Percentiles rank a stretch among this genome's conserved stretches.
Conservation (phyloP, 2,329 filamentous ascomycete species). For the Pseudopyrenochaeta lycopersici region DNA sequence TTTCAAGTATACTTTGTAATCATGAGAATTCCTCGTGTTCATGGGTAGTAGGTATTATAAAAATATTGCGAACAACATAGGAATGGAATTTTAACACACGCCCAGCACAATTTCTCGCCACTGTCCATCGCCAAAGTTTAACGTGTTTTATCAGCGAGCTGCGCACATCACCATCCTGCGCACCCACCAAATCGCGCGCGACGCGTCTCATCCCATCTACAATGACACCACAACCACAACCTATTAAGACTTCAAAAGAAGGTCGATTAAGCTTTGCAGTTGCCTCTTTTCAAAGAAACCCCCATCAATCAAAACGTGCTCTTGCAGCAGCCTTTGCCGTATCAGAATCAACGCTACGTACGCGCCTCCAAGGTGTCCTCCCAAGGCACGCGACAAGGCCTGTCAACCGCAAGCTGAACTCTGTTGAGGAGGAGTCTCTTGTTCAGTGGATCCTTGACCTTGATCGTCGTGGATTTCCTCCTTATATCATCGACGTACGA, state of each 20-base stretch:
- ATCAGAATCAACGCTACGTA: slow-evolving; percentile 1
- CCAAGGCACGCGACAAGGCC: not conserved
- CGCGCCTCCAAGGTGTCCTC: too few relatives aligned
- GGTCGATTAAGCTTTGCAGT: slow-evolving; percentile 11
- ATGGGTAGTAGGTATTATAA: too few relatives aligned
- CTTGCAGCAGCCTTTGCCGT: slow-evolving; percentile 6
- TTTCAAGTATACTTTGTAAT: too few relatives aligned
- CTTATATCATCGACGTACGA: not conserved
- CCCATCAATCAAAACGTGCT: not conserved
- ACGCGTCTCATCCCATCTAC: slow-evolving; percentile 4
- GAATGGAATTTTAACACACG: too few relatives aligned
- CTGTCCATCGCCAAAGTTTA: too few relatives aligned
- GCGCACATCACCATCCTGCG: not conserved
- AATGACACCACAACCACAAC: slow-evolving; percentile 1
- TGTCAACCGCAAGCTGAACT: slow-evolving; percentile 13
- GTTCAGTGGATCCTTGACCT: not conserved
- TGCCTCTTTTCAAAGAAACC: slow-evolving; percentile 3
- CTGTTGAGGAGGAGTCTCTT: not conserved
- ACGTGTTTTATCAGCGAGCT: too few relatives aligned
- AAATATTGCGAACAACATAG: too few relatives aligned
- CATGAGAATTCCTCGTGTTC: too few relatives aligned
- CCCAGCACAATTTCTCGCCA: too few relatives aligned
- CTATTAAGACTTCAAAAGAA: slow-evolving; percentile 3
- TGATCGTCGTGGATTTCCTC: slow-evolving; percentile 1
- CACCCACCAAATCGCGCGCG: slow-evolving; percentile 3